Conservation (phyloP, 495 filamentous ascomycete species). For the Alectoria sarmentosa region DNA sequence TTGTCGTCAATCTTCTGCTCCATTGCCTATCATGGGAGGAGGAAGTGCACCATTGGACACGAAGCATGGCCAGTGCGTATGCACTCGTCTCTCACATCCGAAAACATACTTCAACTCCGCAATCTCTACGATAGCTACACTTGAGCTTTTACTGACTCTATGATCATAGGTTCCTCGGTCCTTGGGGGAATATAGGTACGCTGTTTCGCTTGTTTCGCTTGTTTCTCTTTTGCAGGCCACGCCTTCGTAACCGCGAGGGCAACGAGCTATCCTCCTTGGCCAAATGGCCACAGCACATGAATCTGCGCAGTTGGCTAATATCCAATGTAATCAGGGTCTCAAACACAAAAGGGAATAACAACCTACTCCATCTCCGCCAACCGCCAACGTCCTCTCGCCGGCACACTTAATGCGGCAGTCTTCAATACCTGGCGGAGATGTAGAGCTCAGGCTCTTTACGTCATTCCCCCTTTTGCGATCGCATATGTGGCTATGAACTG, state of each 20-base stretch:
- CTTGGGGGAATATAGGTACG: conserved; percentile 83
- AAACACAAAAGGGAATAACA: conserved; percentile 56
- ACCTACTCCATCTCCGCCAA: conserved; percentile 57
- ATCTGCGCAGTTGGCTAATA: conserved; percentile 5
- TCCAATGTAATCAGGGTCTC: conserved; percentile 31
- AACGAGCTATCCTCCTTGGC: conserved; percentile 6
- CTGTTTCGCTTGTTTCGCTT: conserved; percentile 32
- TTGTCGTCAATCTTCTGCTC: conserved; percentile 29
- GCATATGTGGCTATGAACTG: conserved; percentile 78
- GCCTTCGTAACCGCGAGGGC: background rate
- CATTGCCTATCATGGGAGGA: conserved; percentile 59
- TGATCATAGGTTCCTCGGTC: conserved; percentile 65
- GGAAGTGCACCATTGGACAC: conserved; percentile 50
- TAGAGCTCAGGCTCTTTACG: conserved; percentile 68
- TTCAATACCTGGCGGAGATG: conserved; percentile 56
- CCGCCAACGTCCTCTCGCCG: conserved; percentile 58
- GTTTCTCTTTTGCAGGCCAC: background rate
- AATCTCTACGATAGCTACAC: background rate
- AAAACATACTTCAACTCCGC: background rate
- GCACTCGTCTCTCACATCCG: conserved; percentile 7
- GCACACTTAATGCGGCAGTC: conserved; percentile 53
- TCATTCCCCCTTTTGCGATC: conserved; percentile 65
- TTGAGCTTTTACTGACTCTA: conserved; percentile 26
- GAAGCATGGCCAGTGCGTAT: conserved; percentile 69
- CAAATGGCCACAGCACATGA: background rate